A percentile compares a stretch with the other conserved stretches of the same genome.
These are phyloP conservation scores for Termitomyces sp. DNA, from an alignment of 768 basidiomycete genomes.

Conservation along the genomic window DNA sequence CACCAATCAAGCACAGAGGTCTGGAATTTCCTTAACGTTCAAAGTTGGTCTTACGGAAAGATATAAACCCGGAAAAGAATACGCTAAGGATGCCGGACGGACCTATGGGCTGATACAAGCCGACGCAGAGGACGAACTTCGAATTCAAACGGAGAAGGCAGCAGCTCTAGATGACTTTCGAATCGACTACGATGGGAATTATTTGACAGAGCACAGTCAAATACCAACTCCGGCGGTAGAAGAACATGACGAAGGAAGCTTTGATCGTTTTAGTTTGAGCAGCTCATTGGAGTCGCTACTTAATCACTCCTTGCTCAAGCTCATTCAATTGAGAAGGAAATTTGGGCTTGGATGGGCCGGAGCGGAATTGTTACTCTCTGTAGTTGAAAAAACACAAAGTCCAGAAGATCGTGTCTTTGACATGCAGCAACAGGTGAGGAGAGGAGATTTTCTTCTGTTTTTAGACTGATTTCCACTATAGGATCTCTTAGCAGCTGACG, in stretches of 20 bases:
- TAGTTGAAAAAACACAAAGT: slow-evolving; percentile 45
- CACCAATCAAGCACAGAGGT: slow-evolving; percentile 29
- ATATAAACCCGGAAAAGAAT: slow-evolving; percentile 59
- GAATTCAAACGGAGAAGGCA: slow-evolving; percentile 32
- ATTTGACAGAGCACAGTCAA: slow-evolving; percentile 11
- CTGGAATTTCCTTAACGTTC: slow-evolving; percentile 44
- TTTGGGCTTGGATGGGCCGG: slow-evolving; percentile 68
- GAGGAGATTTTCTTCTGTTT: not conserved
- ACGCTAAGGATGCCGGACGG: slow-evolving; percentile 46
- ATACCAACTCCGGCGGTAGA: slow-evolving; percentile 22
- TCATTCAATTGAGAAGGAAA: slow-evolving; percentile 50
- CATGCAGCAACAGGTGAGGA: slow-evolving; percentile 28
- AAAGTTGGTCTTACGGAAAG: slow-evolving; percentile 57
- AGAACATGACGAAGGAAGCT: slow-evolving; percentile 39
- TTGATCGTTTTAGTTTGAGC: slow-evolving; percentile 65
- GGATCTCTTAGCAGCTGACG: slow-evolving; percentile 42
- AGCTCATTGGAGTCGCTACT: slow-evolving; percentile 60
- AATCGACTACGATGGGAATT: slow-evolving; percentile 22
- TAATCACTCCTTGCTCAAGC: slow-evolving; percentile 51
- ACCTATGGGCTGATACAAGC: slow-evolving; percentile 48
- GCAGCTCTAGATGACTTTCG: slow-evolving; percentile 28
- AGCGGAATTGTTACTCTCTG: slow-evolving; percentile 53
- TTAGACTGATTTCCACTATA: slow-evolving; percentile 15
- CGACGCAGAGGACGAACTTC: slow-evolving; percentile 41
- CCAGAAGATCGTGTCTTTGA: slow-evolving; percentile 38